Percentiles rank a stretch among this genome's conserved stretches.
phyloP scores from a whole-genome alignment of 2,329 filamentous ascomycete species.

The Aspergillus ochraceus region DNA sequence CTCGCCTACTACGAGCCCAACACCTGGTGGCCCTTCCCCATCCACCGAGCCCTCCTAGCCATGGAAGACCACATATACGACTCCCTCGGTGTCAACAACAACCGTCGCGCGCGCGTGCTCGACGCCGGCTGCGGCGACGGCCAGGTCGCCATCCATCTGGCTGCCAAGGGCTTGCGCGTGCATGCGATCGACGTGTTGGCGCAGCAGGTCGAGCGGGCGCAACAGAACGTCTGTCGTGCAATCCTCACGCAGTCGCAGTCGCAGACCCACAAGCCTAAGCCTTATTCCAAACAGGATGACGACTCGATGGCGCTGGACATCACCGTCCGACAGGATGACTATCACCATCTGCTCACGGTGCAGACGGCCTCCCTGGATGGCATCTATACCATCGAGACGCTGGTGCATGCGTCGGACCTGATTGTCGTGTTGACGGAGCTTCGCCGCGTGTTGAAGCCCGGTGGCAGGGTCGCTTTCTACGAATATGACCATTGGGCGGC shows the following conservation, averaged over 20 bases:
- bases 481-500: constrained; percentile 46
- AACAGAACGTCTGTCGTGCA: not conserved
- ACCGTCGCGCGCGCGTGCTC: constrained; percentile 44
- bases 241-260: not conserved
- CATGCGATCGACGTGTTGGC: constrained; percentile 51
- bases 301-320: constrained; percentile 19
- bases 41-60: constrained; percentile 41
- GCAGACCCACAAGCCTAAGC: not conserved
- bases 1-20: constrained; percentile 49
- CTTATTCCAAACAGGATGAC: not conserved
- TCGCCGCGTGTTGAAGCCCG: constrained; percentile 47
- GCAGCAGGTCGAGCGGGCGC: constrained; percentile 47
- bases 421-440: constrained; percentile 45
- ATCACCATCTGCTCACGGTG: constrained; percentile 49
- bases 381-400: constrained; percentile 55
- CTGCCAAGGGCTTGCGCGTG: constrained; percentile 41
- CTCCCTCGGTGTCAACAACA: constrained; percentile 31
- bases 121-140: constrained; percentile 55
- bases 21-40: constrained; percentile 51
- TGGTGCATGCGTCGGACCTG: constrained; percentile 52
- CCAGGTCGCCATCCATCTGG: constrained; percentile 53
- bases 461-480: constrained; percentile 46
- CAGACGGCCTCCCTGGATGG: constrained; percentile 44
- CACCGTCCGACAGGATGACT: constrained; percentile 45
- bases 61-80: constrained; percentile 53